Conservation (phyloP, 2,329 filamentous ascomycete species). For the Ophiocordyceps camponoti-rufipedis region DNA sequence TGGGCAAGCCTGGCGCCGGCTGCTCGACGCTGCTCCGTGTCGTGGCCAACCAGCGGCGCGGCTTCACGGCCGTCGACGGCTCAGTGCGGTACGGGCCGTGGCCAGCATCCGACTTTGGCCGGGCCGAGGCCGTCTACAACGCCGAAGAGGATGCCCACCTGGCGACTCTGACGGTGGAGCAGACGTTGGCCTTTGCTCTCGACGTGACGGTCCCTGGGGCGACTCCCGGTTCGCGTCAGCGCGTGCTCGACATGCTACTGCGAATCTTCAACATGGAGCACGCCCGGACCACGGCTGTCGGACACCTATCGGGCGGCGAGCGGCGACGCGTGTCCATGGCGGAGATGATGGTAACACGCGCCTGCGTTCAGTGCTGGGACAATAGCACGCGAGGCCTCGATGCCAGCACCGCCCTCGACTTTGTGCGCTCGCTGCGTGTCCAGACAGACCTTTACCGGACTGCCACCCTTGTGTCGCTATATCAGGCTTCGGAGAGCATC, state of each 20-base stretch:
- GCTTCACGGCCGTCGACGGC: slow-evolving; percentile 38
- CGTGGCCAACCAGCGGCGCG: slow-evolving; percentile 45
- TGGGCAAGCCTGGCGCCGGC: slow-evolving; percentile 58
- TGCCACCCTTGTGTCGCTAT: slow-evolving; percentile 71
- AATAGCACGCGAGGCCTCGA: slow-evolving; percentile 55
- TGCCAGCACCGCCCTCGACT: slow-evolving; percentile 49
- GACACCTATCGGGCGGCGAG: slow-evolving; percentile 66
- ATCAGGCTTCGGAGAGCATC: slow-evolving; percentile 71
- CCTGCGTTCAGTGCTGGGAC: slow-evolving; percentile 57
- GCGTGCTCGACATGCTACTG: slow-evolving; percentile 59
- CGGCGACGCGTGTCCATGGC: slow-evolving; percentile 67
- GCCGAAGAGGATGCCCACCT: slow-evolving; percentile 67
- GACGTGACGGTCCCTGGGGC: slow-evolving; percentile 75
- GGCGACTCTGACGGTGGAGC: slow-evolving; percentile 69
- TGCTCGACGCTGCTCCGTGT: slow-evolving; percentile 53
- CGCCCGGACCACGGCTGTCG: slow-evolving; percentile 69
- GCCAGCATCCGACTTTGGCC: slow-evolving; percentile 45
- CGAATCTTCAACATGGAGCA: slow-evolving; percentile 94
- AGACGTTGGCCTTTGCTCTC: slow-evolving; percentile 71
- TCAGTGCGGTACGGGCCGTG: slow-evolving; percentile 66
- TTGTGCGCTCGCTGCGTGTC: slow-evolving; percentile 51
- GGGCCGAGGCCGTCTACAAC: slow-evolving; percentile 72
- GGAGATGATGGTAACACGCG: slow-evolving; percentile 63
- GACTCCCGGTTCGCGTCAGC: slow-evolving; percentile 50
- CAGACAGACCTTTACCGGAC: slow-evolving; percentile 73